A percentile compares a stretch with the other conserved stretches of the same genome.
phyloP scores from a whole-genome alignment of 140 eudicot genomes.

The Anethum foeniculum region DNA sequence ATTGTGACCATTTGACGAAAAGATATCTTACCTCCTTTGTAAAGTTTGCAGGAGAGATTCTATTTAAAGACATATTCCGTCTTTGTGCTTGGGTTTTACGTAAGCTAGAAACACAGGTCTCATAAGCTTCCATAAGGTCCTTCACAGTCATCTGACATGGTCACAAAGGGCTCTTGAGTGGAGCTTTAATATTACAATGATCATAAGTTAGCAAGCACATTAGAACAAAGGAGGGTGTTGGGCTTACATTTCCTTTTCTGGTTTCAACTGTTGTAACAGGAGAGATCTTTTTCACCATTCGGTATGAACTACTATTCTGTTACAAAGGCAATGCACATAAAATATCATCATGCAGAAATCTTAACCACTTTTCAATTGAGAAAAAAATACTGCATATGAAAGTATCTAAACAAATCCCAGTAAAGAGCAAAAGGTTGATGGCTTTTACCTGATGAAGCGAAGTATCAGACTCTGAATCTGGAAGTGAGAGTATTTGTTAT shows the following conservation, averaged over 20 bases:
- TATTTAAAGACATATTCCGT: slow-evolving; percentile 46
- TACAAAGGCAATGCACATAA: slow-evolving; percentile 16
- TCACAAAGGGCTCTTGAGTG: slow-evolving; percentile 11
- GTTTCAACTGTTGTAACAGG: slow-evolving; percentile 26
- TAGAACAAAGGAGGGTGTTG: not conserved
- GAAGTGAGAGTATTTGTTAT: slow-evolving; percentile 25
- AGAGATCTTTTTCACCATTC: slow-evolving; percentile 11
- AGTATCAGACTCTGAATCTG: slow-evolving; percentile 22
- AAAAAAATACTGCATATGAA: not conserved
- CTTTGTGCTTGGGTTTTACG: slow-evolving; percentile 60
- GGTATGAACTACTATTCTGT: slow-evolving; percentile 42
- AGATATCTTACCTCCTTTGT: slow-evolving; percentile 66
- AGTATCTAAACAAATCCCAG: not conserved
- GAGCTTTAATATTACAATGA: slow-evolving; percentile 1
- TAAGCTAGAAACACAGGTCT: slow-evolving; percentile 53
- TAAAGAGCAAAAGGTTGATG: not conserved
- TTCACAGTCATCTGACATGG: slow-evolving; percentile 47
- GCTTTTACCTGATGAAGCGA: slow-evolving; percentile 32
- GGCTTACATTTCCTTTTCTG: slow-evolving; percentile 36
- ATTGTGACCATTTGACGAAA: not conserved
- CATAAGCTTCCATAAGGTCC: slow-evolving; percentile 58
- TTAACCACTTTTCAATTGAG: not conserved
- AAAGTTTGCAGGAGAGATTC: slow-evolving; percentile 73
- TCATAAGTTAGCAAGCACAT: slow-evolving; percentile 7
- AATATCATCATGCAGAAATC: not conserved